These are phyloP conservation scores for Skeletonema grethae DNA, from an alignment of 108 stramenopile genomes.

Conservation along the genomic window DNA sequence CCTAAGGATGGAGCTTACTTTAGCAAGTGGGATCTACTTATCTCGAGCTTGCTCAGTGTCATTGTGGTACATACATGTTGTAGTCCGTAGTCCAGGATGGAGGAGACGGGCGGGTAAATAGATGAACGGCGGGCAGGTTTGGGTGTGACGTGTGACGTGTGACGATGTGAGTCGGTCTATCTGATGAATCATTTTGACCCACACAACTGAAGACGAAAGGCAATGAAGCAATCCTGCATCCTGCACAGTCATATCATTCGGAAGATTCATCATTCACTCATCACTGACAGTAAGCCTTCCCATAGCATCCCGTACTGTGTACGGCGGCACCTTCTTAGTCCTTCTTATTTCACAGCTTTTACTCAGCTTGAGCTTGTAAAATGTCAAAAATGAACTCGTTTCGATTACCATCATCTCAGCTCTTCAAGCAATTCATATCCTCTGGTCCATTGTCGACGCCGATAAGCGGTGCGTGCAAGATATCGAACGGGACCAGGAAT, in stretches of 20 bases:
- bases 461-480: not conserved
- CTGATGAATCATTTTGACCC: too few species aligned
- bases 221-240: too few species aligned
- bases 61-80: too few species aligned
- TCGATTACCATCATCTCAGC: constrained; percentile 1
- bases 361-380: not conserved
- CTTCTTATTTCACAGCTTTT: not conserved
- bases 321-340: not conserved
- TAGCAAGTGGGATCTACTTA: too few species aligned
- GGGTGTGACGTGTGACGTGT: too few species aligned
- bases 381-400: not conserved
- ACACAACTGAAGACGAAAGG: too few species aligned
- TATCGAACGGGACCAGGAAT: not conserved
- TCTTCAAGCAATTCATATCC: constrained; percentile 5
- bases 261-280: not conserved
- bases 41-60: too few species aligned
- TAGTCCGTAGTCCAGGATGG: too few species aligned
- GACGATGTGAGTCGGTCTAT: too few species aligned
- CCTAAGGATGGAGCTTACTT: too few species aligned
- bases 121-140: too few species aligned
- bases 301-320: not conserved
- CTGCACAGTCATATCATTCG: not conserved
- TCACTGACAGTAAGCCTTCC: not conserved
- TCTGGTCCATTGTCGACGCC: not conserved
- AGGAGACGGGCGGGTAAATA: too few species aligned